Base-by-base conservation (phyloP, 2,329 filamentous ascomycete species). In the Aspergillus jensenii region DNA sequence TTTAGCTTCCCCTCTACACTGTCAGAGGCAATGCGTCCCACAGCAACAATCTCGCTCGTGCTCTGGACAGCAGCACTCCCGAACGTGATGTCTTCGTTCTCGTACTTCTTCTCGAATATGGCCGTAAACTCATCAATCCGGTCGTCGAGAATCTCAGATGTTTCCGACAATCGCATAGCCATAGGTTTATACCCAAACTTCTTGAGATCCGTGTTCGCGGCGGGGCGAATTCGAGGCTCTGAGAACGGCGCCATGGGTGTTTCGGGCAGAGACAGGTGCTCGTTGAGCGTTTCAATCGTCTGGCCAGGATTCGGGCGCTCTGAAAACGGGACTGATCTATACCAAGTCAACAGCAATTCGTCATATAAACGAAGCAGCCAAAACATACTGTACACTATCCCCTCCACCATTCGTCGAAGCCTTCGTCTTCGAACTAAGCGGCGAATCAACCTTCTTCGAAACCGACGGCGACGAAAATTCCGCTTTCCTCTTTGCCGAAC, bases 91-190 rank as follows among this genome's bases (percentile, higher is more conserved):
- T 95, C 88, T 17, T 95, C 90, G 6, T 96, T 79, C 14, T 84
- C 80, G 74, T 96, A 85, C 63, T 92, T 81, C 56, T 88, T 84
- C 75, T 90, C 87, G 5, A 96, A 81, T 2, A 92, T 74, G n/a
- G 80, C 78, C 59, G 86, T 82, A 68, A 97, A 96, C 62, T 93
- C 91, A 67, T 98, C 92, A 78, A 99, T 97, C 66, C 92, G 84
- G 75, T 98, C 93, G 75, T 99, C 95, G 7, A 98, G 83, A 45
- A 96, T 90, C 73, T 96, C 93, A 4, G 93, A 96, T 0, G 91
- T 87, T 72, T 97, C 93, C 5, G 91, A 93, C 6, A 95, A 82
- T 69, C 96, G 96, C 92, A 98, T 96, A 2, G 91, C 89, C 81
- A 98, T 88, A 2, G 92, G 90, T 71, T 93, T 95, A 76, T 98